phyloP scores from a whole-genome alignment of 1,284 basidiomycete species.

The Exobasidium cylindrosporum region DNA sequence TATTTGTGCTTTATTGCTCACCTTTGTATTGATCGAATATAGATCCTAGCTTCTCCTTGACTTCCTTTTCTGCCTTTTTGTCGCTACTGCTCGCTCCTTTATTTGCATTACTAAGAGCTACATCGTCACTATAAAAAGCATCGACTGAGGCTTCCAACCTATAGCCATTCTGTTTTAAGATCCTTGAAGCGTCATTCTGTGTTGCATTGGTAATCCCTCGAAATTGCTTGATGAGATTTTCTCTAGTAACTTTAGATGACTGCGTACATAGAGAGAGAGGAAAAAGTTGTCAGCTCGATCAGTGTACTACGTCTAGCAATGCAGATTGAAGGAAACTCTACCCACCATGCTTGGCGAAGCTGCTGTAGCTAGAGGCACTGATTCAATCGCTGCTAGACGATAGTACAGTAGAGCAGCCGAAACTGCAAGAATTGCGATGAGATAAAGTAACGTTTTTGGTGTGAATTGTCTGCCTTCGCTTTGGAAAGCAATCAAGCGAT shows the following conservation, averaged over 20 bases:
- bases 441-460: background rate
- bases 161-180: slow-evolving; percentile 67
- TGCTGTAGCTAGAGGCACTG: background rate
- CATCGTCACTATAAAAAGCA: slow-evolving; percentile 64
- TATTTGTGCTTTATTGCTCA: slow-evolving; percentile 41
- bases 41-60: slow-evolving; percentile 59
- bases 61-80: slow-evolving; percentile 30
- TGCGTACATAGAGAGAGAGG: background rate
- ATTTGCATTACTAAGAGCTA: slow-evolving; percentile 31
- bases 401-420: background rate
- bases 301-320: too few species aligned
- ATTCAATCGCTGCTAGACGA: background rate
- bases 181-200: slow-evolving; percentile 65
- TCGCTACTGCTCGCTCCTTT: slow-evolving; percentile 17
- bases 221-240: slow-evolving; percentile 33
- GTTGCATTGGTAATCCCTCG: slow-evolving; percentile 36
- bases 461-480: background rate
- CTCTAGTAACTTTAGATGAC: slow-evolving; percentile 13
- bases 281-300: too few species aligned
- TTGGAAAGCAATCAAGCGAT: background rate
- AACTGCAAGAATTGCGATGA: background rate
- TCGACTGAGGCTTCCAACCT: slow-evolving; percentile 72
- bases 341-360: background rate
- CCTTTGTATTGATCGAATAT: slow-evolving; percentile 79
- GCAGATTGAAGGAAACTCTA: too few species aligned